A percentile compares a stretch with the other conserved stretches of the same genome.
These are phyloP conservation scores for Aspergillus sp. DNA, from an alignment of 2,329 filamentous ascomycete species.

Conservation along the genomic window DNA sequence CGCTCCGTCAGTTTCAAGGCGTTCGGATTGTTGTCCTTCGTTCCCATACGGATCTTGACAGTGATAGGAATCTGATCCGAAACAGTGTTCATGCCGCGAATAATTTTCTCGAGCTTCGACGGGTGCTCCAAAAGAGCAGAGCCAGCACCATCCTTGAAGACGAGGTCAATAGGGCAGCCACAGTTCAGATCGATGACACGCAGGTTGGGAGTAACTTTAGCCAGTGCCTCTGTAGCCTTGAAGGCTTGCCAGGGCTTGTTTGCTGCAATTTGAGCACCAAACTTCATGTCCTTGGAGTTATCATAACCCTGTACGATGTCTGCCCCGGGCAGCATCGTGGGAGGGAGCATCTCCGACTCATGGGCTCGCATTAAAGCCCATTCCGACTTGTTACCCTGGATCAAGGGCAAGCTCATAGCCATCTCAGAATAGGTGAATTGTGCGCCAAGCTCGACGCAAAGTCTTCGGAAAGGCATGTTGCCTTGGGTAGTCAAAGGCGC, in stretches of 20 bases:
- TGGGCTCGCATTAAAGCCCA: conserved; percentile 96
- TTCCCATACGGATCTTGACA: conserved; percentile 91
- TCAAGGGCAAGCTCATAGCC: conserved; percentile 86
- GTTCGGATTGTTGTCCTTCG: conserved; percentile 74
- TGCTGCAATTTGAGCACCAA: conserved; percentile 88
- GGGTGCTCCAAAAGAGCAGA: conserved; percentile 88
- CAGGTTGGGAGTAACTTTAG: conserved; percentile 74
- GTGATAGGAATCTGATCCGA: conserved; percentile 90
- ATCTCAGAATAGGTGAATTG: conserved; percentile 98
- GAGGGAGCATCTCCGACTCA: conserved; percentile 74
- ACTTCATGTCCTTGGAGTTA: conserved; percentile 78
- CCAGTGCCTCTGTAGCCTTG: conserved; percentile 82
- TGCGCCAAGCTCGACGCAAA: conserved; percentile 85
- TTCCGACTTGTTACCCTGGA: conserved; percentile 87
- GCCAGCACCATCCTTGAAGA: conserved; percentile 84
- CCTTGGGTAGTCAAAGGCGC: conserved; percentile 95
- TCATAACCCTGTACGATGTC: conserved; percentile 74
- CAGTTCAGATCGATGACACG: conserved; percentile 95
- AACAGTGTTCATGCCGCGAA: conserved; percentile 93
- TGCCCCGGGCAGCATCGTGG: conserved; percentile 59
- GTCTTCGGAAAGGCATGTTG: conserved; percentile 88
- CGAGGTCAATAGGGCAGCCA: conserved; percentile 93
- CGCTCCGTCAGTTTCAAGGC: conserved; percentile 80
- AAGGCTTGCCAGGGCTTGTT: conserved; percentile 89
- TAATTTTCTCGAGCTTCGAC: conserved; percentile 88